phyloP scores from a whole-genome alignment of 768 basidiomycete genomes.

The Collybia sp. region DNA sequence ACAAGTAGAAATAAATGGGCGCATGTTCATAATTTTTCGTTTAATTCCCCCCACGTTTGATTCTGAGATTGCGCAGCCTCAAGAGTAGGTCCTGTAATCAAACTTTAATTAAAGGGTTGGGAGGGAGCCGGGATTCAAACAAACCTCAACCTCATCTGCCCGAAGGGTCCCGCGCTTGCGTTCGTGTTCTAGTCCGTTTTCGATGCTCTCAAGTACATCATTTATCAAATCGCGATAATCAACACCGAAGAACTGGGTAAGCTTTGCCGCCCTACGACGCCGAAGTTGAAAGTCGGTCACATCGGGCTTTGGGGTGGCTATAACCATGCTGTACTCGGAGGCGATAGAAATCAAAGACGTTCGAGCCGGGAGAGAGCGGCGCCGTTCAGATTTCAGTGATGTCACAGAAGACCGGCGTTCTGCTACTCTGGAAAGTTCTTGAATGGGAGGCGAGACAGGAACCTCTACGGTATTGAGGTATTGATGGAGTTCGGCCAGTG shows the following conservation, averaged over 20 bases:
- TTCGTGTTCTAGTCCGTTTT: slow-evolving; percentile 70
- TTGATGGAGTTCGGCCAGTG: slow-evolving; percentile 70
- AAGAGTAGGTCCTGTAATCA: slow-evolving; percentile 45
- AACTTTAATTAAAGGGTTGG: neutral
- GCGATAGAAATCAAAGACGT: slow-evolving; percentile 57
- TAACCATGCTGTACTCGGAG: slow-evolving; percentile 37
- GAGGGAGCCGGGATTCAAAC: slow-evolving; percentile 15
- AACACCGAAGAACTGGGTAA: slow-evolving; percentile 85
- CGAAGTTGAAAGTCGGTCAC: slow-evolving; percentile 63
- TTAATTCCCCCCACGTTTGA: slow-evolving; percentile 34
- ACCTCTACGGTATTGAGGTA: slow-evolving; percentile 39
- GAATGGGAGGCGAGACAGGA: slow-evolving; percentile 15
- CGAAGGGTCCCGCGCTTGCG: slow-evolving; percentile 55
- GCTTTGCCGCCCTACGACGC: slow-evolving; percentile 73
- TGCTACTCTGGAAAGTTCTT: slow-evolving; percentile 15
- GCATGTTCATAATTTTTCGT: neutral
- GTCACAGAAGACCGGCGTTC: slow-evolving; percentile 28
- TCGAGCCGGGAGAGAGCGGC: slow-evolving; percentile 63
- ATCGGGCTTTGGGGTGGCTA: slow-evolving; percentile 36
- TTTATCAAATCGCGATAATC: slow-evolving; percentile 74
- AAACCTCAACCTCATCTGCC: slow-evolving; percentile 69
- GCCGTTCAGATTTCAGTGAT: slow-evolving; percentile 54
- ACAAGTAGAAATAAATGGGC: neutral
- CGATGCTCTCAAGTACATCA: slow-evolving; percentile 79
- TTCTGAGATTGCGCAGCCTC: slow-evolving; percentile 49